A percentile compares a stretch with the other conserved stretches of the same genome.
Conservation (phyloP, 192 early-diverging fungal genomes). For the Backusella macrospora region DNA sequence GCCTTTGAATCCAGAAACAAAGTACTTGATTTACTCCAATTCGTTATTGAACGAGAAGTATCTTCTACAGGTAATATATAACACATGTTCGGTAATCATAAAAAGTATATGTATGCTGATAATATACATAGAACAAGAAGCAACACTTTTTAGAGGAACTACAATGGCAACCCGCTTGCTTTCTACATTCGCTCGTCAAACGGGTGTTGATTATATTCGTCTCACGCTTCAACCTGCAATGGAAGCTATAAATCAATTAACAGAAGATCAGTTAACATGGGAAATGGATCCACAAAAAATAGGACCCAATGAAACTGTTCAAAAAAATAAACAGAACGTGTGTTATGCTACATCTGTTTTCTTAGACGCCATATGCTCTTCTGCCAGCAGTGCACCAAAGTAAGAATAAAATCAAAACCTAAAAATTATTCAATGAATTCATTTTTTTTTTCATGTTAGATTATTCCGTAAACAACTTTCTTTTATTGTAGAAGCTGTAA, state of each 20-base stretch:
- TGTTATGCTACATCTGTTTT: constrained; percentile 70
- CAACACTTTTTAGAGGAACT: constrained; percentile 88
- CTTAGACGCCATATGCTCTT: constrained; percentile 81
- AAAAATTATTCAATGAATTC: background rate
- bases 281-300: constrained; percentile 87
- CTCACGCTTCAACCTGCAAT: constrained; percentile 75
- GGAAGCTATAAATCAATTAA: constrained; percentile 52
- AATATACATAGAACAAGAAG: constrained; percentile 41
- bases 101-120: background rate
- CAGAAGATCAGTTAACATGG: constrained; percentile 58
- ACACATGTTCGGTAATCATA: background rate
- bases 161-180: constrained; percentile 84
- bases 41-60: constrained; percentile 70
- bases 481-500: constrained; percentile 74
- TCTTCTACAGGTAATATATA: constrained; percentile 58
- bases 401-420: background rate
- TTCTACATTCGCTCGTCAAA: constrained; percentile 73
- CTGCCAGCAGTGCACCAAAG: constrained; percentile 66
- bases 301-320: constrained; percentile 58
- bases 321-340: constrained; percentile 79
- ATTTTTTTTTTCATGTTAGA: constrained; percentile 23
- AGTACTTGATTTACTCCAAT: constrained; percentile 61
- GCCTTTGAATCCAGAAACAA: constrained; percentile 70
- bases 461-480: constrained; percentile 78
- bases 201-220: constrained; percentile 79